A percentile compares a stretch with the other conserved stretches of the same genome.
These are phyloP conservation scores for Chenopodium berlandieri DNA, from an alignment of 148 eudicot genomes.

Conservation along the genomic window DNA sequence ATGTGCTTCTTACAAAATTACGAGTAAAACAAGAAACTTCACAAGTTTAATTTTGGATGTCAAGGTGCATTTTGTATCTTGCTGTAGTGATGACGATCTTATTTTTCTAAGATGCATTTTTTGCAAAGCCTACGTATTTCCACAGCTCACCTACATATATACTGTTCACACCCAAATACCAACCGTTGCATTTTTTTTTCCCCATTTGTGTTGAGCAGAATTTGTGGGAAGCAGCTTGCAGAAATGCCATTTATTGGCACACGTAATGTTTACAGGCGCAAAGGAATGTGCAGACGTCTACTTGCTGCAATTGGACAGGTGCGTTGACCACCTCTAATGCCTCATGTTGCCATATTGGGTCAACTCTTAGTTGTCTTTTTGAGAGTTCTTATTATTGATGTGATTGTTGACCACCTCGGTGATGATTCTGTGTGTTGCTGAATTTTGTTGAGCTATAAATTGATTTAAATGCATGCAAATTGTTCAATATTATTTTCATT, in stretches of 20 bases:
- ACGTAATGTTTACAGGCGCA: constrained; percentile 71
- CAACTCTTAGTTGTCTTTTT: background rate
- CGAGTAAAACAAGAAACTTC: background rate
- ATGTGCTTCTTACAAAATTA: background rate
- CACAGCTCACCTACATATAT: background rate
- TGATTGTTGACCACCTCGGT: background rate
- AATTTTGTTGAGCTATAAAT: background rate
- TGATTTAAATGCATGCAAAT: background rate
- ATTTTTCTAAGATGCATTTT: background rate
- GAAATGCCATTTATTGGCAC: constrained; percentile 99
- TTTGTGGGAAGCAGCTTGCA: constrained; percentile 76
- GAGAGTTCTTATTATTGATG: background rate
- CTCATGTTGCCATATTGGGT: background rate
- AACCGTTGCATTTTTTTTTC: background rate
- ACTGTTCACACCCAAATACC: background rate
- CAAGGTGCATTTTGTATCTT: background rate
- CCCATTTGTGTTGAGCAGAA: constrained; percentile 40
- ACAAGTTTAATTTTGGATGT: background rate
- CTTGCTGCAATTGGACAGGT: constrained; percentile 74
- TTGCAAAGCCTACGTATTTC: background rate
- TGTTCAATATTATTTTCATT: background rate
- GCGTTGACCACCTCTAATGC: constrained; percentile 18
- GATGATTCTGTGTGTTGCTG: background rate
- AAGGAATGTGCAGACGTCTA: constrained; percentile 93
- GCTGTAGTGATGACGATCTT: background rate